Conservation (phyloP, 2,329 filamentous ascomycete genomes). For the Sporothrix luriei region DNA sequence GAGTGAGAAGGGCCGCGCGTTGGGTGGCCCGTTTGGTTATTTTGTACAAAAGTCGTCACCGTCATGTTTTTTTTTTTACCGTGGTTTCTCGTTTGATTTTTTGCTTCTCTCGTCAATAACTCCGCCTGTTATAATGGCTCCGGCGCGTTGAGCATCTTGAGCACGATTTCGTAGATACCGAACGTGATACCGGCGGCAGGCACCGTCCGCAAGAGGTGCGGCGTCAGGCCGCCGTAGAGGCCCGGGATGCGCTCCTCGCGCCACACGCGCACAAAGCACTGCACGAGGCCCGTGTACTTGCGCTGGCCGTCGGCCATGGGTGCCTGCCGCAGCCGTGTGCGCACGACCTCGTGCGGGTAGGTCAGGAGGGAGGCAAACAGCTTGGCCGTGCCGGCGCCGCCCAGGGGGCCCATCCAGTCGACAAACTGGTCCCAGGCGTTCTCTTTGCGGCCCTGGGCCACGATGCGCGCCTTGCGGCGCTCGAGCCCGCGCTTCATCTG, state of each 20-base stretch:
- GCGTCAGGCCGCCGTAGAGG: conserved; percentile 87
- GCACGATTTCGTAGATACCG: conserved; percentile 68
- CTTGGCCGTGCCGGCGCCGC: conserved; percentile 81
- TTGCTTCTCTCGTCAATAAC: neutral
- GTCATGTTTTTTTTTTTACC: neutral
- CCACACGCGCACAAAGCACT: conserved; percentile 86
- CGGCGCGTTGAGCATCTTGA: conserved; percentile 35
- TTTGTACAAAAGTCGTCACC: conserved; percentile 21
- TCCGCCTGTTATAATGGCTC: conserved; percentile 10
- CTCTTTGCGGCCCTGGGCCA: conserved; percentile 61
- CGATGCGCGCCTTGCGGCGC: conserved; percentile 61
- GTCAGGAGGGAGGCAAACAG: conserved; percentile 80
- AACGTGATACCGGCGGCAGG: conserved; percentile 96
- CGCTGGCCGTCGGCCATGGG: conserved; percentile 70
- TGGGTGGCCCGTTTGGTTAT: neutral
- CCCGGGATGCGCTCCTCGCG: conserved; percentile 84
- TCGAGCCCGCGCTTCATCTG: conserved; percentile 79
- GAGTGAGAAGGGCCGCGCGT: neutral
- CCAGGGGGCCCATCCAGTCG: conserved; percentile 76
- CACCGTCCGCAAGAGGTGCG: conserved; percentile 87
- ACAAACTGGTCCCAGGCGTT: conserved; percentile 74
- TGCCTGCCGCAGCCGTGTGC: conserved; percentile 82
- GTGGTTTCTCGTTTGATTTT: neutral
- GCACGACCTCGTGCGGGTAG: conserved; percentile 90
- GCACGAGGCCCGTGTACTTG: conserved; percentile 85